Evolutionary conservation across 257 asterid species (phyloP), one percentile per base, ranked within the genome.

Genomic region (Haberlea rhodopensis): DNA sequence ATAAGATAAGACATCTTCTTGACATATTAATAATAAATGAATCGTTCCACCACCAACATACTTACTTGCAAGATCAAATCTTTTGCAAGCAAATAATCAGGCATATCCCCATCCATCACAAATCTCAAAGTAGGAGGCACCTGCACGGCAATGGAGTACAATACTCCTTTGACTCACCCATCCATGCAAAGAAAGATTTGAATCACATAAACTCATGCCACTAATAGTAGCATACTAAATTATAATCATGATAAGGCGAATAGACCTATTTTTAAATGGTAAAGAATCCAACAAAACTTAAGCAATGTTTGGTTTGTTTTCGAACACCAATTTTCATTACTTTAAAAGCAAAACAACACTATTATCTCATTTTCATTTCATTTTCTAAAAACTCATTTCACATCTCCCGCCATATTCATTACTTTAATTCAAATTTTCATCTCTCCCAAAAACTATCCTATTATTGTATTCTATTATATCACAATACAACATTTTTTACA

Each of bases 1-100:
- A n/a, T n/a, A n/a, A n/a, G 24, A 19, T 21, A n/a, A 29, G 1
- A 51, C n/a, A 37, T 13, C 5, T 45, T 37, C 13, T 27, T 13
- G 13, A n/a, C 3, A 40, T 51, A 25, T 40, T 18, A 2, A 32
- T 51, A 23, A 27, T 9, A n/a, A 18, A 25, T 23, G 24, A 26
- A 59, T 18, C 46, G 67, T 29, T 51, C 24, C n/a, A 18, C 28
- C 24, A 56, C 20, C 52, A 53, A 43, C 21, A 53, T 53, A 59
- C 92, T 80, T 80, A 91, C 98, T 74, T 91, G 96, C 86, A 91
- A 78, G 74, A 91, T 91, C 81, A 91, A 81, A 84, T 91, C 98
- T 76, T 91, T 91, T 7, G n/a, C n/a, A n/a, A n/a, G n/a, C n/a
- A n/a, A n/a, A n/a, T n/a, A n/a, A n/a, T n/a, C n/a, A n/a, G n/a